Evolutionary conservation across 805 yeast genomes (phyloP).

Genomic region (Candida railenensis): DNA sequence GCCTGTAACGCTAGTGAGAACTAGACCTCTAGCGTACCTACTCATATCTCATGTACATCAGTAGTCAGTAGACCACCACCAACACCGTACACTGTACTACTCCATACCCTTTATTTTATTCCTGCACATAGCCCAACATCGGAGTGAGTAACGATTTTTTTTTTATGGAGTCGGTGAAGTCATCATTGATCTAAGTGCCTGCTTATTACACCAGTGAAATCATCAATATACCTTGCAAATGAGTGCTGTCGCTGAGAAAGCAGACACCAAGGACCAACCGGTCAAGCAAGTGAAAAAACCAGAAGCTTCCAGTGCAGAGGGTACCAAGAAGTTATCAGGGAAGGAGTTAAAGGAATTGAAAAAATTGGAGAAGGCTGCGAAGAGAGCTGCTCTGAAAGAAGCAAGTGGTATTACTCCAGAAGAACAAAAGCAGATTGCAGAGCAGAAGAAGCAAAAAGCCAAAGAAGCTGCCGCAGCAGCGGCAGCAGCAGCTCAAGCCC

Average conservation of each 20-base stretch:
- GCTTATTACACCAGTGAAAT: too few relatives aligned
- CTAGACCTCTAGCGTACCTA: too few relatives aligned
- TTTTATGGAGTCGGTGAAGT: neutral
- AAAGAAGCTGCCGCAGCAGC: constrained; percentile 33
- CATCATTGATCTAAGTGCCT: neutral
- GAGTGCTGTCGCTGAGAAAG: neutral
- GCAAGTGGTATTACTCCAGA: constrained; percentile 56
- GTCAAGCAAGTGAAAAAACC: neutral
- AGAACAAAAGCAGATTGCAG: constrained; percentile 41
- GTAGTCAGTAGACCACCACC: too few relatives aligned
- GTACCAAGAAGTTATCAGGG: constrained; percentile 45
- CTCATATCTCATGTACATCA: too few relatives aligned
- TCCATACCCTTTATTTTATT: too few relatives aligned
- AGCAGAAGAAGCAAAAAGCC: constrained; percentile 43
- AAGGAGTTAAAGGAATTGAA: constrained; percentile 86
- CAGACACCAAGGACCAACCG: neutral
- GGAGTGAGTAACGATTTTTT: neutral
- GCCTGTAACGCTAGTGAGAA: too few relatives aligned
- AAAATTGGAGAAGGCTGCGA: constrained; percentile 88
- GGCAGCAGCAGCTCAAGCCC: constrained; percentile 11
- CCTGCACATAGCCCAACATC: neutral
- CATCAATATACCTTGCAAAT: too few relatives aligned
- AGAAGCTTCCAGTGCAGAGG: neutral
- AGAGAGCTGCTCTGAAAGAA: constrained; percentile 84
- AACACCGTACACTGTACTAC: too few relatives aligned